Percentiles rank a stretch among this genome's conserved stretches.
These are phyloP conservation scores for Secale cereale DNA, from an alignment of 176 grass and related monocot species.

Conservation along the genomic window DNA sequence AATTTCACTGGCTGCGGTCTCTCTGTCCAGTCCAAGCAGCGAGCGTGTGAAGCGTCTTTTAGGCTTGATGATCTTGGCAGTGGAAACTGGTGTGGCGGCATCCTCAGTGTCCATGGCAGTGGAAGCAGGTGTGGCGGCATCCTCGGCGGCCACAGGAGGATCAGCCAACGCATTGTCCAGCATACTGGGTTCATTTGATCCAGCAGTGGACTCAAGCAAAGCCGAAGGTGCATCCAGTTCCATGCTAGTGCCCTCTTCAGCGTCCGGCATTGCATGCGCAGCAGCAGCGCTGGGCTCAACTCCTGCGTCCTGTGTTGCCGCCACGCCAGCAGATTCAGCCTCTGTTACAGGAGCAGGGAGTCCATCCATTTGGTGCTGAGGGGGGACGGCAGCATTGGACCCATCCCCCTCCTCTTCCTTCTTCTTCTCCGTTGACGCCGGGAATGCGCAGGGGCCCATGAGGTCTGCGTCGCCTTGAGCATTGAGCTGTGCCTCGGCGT, in stretches of 20 bases:
- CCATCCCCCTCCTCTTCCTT: background rate
- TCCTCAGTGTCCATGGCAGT: background rate
- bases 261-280: background rate
- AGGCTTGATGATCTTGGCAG: background rate
- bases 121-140: background rate
- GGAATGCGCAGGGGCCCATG: background rate
- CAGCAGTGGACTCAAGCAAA: background rate
- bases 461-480: background rate
- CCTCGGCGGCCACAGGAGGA: background rate
- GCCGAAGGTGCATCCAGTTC: background rate
- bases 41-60: slow-evolving; percentile 47
- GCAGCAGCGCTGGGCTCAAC: background rate
- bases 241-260: background rate
- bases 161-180: background rate
- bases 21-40: slow-evolving; percentile 27
- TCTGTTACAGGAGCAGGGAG: background rate
- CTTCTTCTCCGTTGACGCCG: background rate
- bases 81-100: background rate
- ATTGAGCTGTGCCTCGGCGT: background rate
- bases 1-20: background rate
- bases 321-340: background rate
- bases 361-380: background rate
- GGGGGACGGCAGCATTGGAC: background rate
- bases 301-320: background rate
- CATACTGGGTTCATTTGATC: background rate